phyloP scores from a whole-genome alignment of 2,329 filamentous ascomycete species.

The Verticillium zaregamsianum region DNA sequence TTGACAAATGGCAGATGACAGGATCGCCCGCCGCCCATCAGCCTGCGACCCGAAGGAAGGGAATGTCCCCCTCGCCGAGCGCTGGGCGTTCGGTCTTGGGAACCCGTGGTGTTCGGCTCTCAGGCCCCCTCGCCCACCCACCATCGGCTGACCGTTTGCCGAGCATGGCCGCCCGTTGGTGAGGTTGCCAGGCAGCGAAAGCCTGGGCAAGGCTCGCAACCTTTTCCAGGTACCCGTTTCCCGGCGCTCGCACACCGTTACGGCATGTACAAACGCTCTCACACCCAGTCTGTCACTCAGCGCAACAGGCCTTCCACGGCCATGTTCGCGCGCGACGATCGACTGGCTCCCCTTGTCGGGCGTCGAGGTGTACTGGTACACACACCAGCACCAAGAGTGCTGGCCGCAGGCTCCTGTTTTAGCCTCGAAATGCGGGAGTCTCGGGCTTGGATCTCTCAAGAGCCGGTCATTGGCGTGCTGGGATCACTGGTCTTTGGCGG shows the following conservation, averaged over 20 bases:
- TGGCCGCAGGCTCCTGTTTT: background rate
- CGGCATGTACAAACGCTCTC: background rate
- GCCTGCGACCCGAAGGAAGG: background rate
- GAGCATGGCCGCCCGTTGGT: no score
- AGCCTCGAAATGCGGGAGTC: background rate
- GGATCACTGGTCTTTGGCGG: background rate
- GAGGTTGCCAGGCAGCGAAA: background rate
- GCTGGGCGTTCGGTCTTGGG: background rate
- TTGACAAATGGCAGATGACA: background rate
- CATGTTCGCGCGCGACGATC: background rate
- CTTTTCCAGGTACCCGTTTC: background rate
- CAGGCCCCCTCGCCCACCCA: background rate
- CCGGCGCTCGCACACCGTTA: background rate
- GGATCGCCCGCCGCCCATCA: background rate
- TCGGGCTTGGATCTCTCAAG: background rate
- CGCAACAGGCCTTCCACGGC: background rate
- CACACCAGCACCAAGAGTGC: background rate
- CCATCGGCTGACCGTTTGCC: background rate
- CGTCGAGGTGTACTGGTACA: background rate
- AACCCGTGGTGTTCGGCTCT: background rate
- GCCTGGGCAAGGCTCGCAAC: background rate
- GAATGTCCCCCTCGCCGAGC: background rate
- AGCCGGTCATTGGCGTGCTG: background rate
- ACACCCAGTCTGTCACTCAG: background rate
- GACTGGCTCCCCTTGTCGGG: background rate